Percentiles rank a stretch among this genome's conserved stretches.
Conservation (phyloP, 345 rosid species). For the Pistacia atlantica region DNA sequence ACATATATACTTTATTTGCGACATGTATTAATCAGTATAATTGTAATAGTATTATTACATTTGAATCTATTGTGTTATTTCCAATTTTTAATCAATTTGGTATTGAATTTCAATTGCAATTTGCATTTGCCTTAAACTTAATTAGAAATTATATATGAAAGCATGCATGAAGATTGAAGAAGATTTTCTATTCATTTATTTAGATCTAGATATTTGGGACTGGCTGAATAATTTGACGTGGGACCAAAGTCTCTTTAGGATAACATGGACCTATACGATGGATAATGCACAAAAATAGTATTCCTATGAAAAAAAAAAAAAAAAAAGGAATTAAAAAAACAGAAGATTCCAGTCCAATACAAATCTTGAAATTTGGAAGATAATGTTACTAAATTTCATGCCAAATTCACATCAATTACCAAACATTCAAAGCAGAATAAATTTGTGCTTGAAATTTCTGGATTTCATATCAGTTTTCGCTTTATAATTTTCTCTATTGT, state of each 20-base stretch:
- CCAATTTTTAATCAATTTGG: neutral
- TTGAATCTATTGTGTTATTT: neutral
- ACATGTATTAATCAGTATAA: neutral
- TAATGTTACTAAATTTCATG: neutral
- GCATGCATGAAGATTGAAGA: neutral
- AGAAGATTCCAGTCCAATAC: neutral
- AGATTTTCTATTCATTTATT: neutral
- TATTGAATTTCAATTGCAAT: neutral
- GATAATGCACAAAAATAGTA: neutral
- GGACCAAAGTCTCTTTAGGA: neutral
- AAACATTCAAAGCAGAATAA: slow-evolving; percentile 15
- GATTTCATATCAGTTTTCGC: neutral
- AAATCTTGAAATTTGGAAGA: slow-evolving; percentile 7
- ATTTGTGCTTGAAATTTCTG: neutral
- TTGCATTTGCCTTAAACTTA: neutral
- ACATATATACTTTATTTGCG: neutral
- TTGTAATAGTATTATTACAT: neutral
- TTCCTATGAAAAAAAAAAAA: neutral
- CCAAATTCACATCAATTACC: neutral
- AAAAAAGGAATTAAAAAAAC: too few relatives aligned
- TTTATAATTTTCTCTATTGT: neutral
- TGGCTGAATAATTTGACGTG: neutral
- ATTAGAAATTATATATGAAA: too few relatives aligned
- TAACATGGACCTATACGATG: neutral
- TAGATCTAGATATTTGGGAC: neutral